Evolutionary conservation across 306 rosid genomes (phyloP), one percentile per base, ranked within the genome.

Genomic region (Hippophae rhamnoides): DNA sequence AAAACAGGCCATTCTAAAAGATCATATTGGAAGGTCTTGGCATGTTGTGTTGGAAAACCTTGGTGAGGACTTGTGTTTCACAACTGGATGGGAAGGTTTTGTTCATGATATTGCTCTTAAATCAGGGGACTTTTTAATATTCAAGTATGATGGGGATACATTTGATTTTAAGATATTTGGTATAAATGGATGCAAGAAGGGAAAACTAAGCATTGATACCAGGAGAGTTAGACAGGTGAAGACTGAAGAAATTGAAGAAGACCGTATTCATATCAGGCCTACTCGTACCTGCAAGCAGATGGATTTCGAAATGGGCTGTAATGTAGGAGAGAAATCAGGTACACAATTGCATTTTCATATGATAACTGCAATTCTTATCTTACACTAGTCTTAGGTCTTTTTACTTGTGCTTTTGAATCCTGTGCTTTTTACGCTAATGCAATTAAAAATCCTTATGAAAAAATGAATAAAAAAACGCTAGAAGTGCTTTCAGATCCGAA

Each of bases 71-170:
- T 13, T 67, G 72, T 59, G 25, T 58, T 67, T 67, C 45, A 45
- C 25, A 52, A 51, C 6, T 43, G 64, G 64, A 25, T 67, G 72
- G 72, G 52, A 43, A 13, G 9, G n/a, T 0, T 67, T 67, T 67
- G 64, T 27, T 8, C 43, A 14, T 9, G 65, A 58, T 6, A 58
- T 50, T 4, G 43, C 41, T 8, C 54, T 67, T 49, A 38, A 43
- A 44, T 25, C 6, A 52, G 72, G 72, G 38, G 72, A 67, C 53
- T 67, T 59, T 9, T 46, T 67, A 31, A 1, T 58, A 43, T 67
- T 67, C 14, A 43, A 43, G 31, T 67, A 59, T 47, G 7, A 23
- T 46, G 41, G 49, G 52, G 12, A 44, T 60, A 44, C 50, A 42
- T 60, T 60, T 25, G n/a, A 44, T n/a, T 51, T 60, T 46, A 43